Evolutionary conservation across 2,329 filamentous ascomycete species (phyloP), one percentile per base, ranked within the genome.

Genomic region (Meredithiella fracta): DNA sequence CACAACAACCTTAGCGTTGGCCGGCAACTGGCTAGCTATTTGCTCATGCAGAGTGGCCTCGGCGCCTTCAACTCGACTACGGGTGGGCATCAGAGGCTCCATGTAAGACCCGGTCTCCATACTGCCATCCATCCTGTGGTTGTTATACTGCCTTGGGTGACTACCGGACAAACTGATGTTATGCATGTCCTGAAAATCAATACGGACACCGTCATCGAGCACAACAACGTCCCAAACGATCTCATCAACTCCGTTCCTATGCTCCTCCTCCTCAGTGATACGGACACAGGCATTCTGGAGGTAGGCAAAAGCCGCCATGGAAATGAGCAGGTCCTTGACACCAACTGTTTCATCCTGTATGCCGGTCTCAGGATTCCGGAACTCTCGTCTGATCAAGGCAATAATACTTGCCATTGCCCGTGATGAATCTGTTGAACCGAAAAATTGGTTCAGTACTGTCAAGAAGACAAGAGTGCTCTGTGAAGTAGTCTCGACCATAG

Each of bases 351-450:
- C 80, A 7, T 78, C 78, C 49, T 73, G 70, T 2, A 70, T 68
- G 3, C 79, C 79, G 0, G 79, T 82, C 7, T 76, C 73, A 0
- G 80, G 78, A 58, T 82, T 80, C 54, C 76, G 74, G 58, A 84
- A 82, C 64, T 84, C 81, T 57, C 79, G 73, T 29, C 78, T 73
- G 50, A 84, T 75, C 31, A 84, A 68, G 1, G 77, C 77, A 60
- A 84, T 74, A 62, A 85, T 83, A 63, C 79, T 80, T 1, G 80
- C 78, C 58, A 84, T 81, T 9, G 81, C 80, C 42, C 80, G 70
- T 1, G 80, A 83, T 1, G 80, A 82, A 64, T 85, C 81, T n/a
- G 81, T 84, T 1, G 78, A 81, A 14, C 81, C 81, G 26, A 84
- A 76, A 40, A 83, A 75, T 60, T 80, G 76, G 62, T 85, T 80